phyloP scores from a whole-genome alignment of 2,329 filamentous ascomycete genomes.

The Cytospora leucostoma region DNA sequence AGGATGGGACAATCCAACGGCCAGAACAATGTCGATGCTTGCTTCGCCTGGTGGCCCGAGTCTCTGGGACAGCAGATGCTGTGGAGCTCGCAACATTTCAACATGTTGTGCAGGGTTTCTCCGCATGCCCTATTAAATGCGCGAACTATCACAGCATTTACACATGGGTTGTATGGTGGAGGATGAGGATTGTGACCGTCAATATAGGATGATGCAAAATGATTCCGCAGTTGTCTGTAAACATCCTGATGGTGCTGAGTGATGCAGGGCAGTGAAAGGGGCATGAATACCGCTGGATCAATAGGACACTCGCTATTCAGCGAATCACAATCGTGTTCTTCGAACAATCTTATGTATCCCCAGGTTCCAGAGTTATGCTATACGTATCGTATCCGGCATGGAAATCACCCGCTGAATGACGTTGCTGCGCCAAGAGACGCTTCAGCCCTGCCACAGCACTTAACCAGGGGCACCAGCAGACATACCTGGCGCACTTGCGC shows the following conservation, averaged over 20 bases:
- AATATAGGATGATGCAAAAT: not conserved
- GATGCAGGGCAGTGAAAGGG: slow-evolving; percentile 4
- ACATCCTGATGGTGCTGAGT: not conserved
- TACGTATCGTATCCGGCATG: slow-evolving; percentile 12
- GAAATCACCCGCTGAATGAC: slow-evolving; percentile 10
- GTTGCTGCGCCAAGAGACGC: slow-evolving; percentile 17
- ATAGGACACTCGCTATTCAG: slow-evolving; percentile 15
- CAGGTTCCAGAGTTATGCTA: slow-evolving; percentile 15
- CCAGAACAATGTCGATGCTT: slow-evolving; percentile 19
- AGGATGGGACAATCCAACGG: slow-evolving; percentile 5
- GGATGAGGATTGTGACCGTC: not conserved
- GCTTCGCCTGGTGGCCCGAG: slow-evolving; percentile 10
- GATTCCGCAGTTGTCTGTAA: slow-evolving; percentile 3
- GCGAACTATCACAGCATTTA: not conserved
- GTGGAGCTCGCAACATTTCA: slow-evolving; percentile 2
- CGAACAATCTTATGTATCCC: slow-evolving; percentile 14
- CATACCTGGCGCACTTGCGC: slow-evolving; percentile 17
- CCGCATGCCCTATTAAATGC: slow-evolving; percentile 13
- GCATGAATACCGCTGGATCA: slow-evolving; percentile 18
- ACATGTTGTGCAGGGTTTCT: not conserved
- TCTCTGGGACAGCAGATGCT: slow-evolving; percentile 12
- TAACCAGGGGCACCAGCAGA: slow-evolving; percentile 17
- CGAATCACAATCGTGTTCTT: slow-evolving; percentile 18
- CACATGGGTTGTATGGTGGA: not conserved
- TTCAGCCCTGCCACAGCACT: slow-evolving; percentile 19